Base-by-base conservation (phyloP, 1,139 yeast genomes). In the Pneumocystis murina region DNA sequence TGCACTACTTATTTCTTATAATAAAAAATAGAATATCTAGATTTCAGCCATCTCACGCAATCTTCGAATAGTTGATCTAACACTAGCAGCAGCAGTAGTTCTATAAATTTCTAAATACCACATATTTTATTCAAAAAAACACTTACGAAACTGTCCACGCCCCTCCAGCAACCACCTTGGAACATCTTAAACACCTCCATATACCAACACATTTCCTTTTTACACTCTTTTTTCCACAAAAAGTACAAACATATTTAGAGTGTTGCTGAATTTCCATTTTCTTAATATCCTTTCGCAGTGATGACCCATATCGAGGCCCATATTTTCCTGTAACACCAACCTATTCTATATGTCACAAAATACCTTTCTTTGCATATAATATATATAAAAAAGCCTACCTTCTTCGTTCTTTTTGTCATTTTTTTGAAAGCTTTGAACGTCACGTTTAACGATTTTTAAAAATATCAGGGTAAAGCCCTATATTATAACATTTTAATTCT, bases 41-140 rank as follows among this genome's bases (percentile, higher is more conserved):
- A 96, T 98, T 83, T 94, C 98, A 82, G 95, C 97, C 84, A 94
- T 80, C 79, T 94, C 99, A 86, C 99, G 90, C 83, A 94, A 88
- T 87, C 99, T 96, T 85, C 98, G 92, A 84, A 94, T 92, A 80
- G 98, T 92, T 72, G 98, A 91, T 87, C 99, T 91, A 80, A 91
- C 97, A 75, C 98, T 94, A 80, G 97, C 96, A 77, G 98, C 99
- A 79, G 98, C 97, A 77, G 97, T 94, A 75, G 97, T 91, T 68
- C 76, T 67, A 68, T 28, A 54, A 57, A 24, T 4, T n/a, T 17
- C 48, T 60, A 62, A 20, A 40, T 43, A 33, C 28, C 28, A 14
- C 24, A 3, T 12, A 12, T 39, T 24, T n/a, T 35, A n/a, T 20
- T 39, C 12, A 24, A 7, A 41, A 41, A n/a, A 43, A n/a, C 20